A percentile compares a stretch with the other conserved stretches of the same genome.
These are phyloP conservation scores for Lactarius quietus DNA, from an alignment of 768 basidiomycete species.

Conservation along the genomic window DNA sequence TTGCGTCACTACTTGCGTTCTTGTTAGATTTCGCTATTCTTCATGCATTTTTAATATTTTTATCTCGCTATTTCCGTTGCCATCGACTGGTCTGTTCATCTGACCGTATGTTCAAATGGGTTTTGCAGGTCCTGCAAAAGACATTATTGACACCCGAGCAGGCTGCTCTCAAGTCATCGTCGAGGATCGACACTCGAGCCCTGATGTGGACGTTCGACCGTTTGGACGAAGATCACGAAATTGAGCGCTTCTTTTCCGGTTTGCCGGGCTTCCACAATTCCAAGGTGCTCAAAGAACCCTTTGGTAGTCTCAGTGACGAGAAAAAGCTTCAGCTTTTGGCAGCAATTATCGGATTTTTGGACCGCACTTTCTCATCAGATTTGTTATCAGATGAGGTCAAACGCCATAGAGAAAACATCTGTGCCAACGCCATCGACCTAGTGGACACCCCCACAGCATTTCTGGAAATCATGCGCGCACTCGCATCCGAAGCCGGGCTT, in stretches of 20 bases:
- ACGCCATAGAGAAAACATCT: neutral
- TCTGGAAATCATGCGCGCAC: neutral
- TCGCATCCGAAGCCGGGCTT: no score
- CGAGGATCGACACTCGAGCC: neutral
- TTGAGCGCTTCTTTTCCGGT: neutral
- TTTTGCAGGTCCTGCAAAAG: no score
- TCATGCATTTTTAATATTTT: no score
- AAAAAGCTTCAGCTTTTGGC: neutral
- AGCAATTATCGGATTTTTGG: neutral
- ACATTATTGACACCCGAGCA: neutral
- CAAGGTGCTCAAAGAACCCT: neutral
- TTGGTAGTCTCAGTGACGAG: neutral
- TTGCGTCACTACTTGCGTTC: no score
- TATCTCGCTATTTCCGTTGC: no score
- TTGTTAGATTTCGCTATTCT: no score
- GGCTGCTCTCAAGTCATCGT: neutral
- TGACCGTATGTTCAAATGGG: no score
- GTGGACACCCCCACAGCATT: no score
- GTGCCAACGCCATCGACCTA: neutral
- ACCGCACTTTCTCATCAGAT: neutral
- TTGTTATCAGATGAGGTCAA: neutral
- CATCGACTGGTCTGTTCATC: no score
- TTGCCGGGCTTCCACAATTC: neutral
- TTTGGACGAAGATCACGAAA: neutral
- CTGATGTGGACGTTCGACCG: neutral